These are phyloP conservation scores for Hyphodiscus hymeniophilus DNA, from an alignment of 495 filamentous ascomycete species.

Conservation along the genomic window DNA sequence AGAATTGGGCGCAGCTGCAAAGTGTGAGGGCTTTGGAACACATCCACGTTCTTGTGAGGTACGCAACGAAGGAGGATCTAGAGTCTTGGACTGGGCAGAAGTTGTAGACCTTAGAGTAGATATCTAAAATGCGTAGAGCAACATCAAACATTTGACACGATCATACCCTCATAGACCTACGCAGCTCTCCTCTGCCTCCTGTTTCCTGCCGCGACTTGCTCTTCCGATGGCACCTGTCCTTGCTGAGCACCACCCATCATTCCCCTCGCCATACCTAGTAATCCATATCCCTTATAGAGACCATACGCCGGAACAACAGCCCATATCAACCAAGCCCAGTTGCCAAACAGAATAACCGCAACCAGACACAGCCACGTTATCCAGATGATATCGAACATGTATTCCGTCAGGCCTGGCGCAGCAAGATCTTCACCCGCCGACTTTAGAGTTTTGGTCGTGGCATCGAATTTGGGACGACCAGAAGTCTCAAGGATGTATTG, in stretches of 20 bases:
- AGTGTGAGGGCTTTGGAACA: constrained; percentile 79
- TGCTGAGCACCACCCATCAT: constrained; percentile 43
- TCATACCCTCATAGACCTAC: neutral
- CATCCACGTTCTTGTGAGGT: constrained; percentile 43
- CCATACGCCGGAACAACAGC: constrained; percentile 62
- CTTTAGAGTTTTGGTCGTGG: constrained; percentile 56
- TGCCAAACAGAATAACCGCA: constrained; percentile 58
- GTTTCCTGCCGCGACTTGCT: constrained; percentile 32
- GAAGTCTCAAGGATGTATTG: constrained; percentile 77
- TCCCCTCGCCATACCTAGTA: constrained; percentile 56
- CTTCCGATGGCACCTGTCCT: constrained; percentile 27
- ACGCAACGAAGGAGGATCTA: constrained; percentile 15
- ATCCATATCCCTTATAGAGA: constrained; percentile 57
- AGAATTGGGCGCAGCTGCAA: constrained; percentile 87
- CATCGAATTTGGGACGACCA: constrained; percentile 64
- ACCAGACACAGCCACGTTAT: constrained; percentile 71
- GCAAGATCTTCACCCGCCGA: constrained; percentile 81
- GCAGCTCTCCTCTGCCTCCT: constrained; percentile 36
- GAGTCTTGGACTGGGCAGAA: constrained; percentile 20
- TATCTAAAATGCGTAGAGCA: neutral
- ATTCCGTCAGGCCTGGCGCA: constrained; percentile 85
- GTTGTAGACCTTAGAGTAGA: neutral
- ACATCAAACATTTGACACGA: neutral
- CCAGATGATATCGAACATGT: constrained; percentile 95
- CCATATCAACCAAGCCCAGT: constrained; percentile 73